Conservation (phyloP, 164 flowering plant species). For the Magnolia officinalis region DNA sequence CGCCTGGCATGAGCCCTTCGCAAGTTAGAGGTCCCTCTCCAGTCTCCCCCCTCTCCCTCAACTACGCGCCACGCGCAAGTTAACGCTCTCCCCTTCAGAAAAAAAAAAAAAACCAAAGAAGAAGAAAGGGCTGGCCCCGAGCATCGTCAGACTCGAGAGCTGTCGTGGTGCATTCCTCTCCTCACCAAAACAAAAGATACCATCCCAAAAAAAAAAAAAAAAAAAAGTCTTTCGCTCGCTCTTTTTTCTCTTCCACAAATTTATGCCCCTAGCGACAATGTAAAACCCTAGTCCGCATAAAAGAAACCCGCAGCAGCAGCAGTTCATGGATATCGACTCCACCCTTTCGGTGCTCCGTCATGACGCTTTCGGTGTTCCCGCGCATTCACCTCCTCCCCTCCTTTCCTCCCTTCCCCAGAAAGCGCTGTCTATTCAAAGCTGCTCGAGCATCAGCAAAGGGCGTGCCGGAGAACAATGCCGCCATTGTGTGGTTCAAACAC, state of each 20-base stretch:
- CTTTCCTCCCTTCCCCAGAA: constrained; percentile 7
- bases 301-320: background rate
- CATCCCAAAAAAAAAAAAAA: background rate
- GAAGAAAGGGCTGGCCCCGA: background rate
- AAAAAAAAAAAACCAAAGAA: too few relatives aligned
- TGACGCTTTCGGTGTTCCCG: constrained; percentile 33
- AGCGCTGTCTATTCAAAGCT: background rate
- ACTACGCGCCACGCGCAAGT: too few relatives aligned
- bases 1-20: background rate
- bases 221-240: background rate
- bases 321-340: constrained; percentile 15
- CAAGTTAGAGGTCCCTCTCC: background rate
- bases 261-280: background rate
- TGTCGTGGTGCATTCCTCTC: constrained; percentile 9
- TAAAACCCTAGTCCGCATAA: background rate
- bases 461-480: constrained; percentile 21
- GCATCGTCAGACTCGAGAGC: background rate
- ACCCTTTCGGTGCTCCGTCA: constrained; percentile 11
- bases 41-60: too few relatives aligned
- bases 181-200: background rate
- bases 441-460: constrained; percentile 1
- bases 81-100: background rate
- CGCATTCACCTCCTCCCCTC: constrained; percentile 17
- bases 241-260: constrained; percentile 14
- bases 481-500: constrained; percentile 83